Base-by-base conservation (phyloP, 1,139 yeast species). In the Meyerozyma smithsonii region DNA sequence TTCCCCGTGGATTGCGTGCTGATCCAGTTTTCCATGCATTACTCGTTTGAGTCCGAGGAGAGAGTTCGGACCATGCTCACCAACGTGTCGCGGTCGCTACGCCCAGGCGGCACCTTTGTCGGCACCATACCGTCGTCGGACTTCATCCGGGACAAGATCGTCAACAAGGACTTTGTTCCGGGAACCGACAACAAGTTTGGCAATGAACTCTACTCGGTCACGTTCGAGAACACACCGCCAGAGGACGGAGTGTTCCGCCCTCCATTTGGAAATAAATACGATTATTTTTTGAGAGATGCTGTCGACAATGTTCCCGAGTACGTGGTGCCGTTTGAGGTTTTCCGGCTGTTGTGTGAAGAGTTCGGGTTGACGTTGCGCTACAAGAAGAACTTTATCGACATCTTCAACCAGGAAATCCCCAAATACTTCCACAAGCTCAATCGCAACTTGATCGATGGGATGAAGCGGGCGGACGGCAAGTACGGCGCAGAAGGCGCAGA, bases 51-150 rank as follows among this genome's bases (percentile, higher is more conserved):
- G 51, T 74, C 84, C 3, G 97, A 90, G 57, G 79, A 74, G 32
- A 84, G 87, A 46, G 92, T 89, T 1, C 74, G 88, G 45, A 77
- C 74, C 35, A 66, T 92, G 50, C 65, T 92, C 42, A 72, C 75
- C 28, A 94, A 92, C 55, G 84, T 94, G 3, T 72, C 95, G 3
- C 72, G 80, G 44, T 81, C 92, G 0, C 70, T 92, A 43, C 77
- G 77, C 49, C 69, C 81, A 1, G 97, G 97, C 2, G 97, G 98
- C 0, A 70, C 72, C 40, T 90, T 94, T 54, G 76, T 92, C 43
- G 98, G 97, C 1, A 94, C 98, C 0, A 87, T 90, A 34, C 98
- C 98, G 1, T 88, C 92, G 40, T 81, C 95, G 3, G 97, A 89
- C 56, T 84, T 83, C 50, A 84, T 90, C 38, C 73, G 78, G 43